These are phyloP conservation scores for Isoetes engelmannii DNA, from an alignment of 83 land plant species.

Conservation along the genomic window DNA sequence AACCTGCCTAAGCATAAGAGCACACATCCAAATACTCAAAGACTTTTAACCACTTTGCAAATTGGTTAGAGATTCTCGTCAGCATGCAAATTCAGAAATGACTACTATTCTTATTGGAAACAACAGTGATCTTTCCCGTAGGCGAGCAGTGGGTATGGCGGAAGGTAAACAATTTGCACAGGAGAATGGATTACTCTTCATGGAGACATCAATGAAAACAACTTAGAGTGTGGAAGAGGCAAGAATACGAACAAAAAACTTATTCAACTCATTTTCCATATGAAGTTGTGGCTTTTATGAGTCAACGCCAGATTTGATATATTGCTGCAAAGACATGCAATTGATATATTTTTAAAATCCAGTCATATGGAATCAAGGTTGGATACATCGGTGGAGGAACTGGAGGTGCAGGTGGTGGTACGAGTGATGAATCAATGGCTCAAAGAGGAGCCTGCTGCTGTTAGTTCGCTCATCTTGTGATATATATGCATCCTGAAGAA, in stretches of 20 bases:
- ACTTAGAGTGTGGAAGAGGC: slow-evolving; percentile 74
- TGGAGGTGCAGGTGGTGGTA: slow-evolving; percentile 13
- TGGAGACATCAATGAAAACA: slow-evolving; percentile 70
- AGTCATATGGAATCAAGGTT: slow-evolving; percentile 28
- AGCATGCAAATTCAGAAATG: too few species aligned
- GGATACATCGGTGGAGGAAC: slow-evolving; percentile 13
- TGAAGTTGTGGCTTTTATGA: background rate
- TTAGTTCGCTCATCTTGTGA: background rate
- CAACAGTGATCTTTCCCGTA: slow-evolving; percentile 61
- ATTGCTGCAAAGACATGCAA: background rate
- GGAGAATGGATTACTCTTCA: slow-evolving; percentile 57
- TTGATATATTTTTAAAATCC: background rate
- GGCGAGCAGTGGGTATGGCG: slow-evolving; percentile 63
- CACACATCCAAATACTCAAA: too few species aligned
- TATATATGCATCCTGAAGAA: too few species aligned
- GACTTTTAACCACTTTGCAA: slow-evolving; percentile 62
- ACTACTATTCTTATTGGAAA: slow-evolving; percentile 12
- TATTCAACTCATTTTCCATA: background rate
- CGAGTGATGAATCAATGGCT: slow-evolving; percentile 12
- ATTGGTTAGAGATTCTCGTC: slow-evolving; percentile 35
- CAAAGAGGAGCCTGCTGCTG: slow-evolving; percentile 19
- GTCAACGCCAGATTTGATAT: background rate
- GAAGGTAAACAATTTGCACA: slow-evolving; percentile 72
- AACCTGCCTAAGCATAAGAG: too few species aligned
- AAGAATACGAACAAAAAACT: background rate